Evolutionary conservation across 495 filamentous ascomycete genomes (phyloP), one percentile per base, ranked within the genome.

Genomic region (Pyrenopolyporus hunteri): DNA sequence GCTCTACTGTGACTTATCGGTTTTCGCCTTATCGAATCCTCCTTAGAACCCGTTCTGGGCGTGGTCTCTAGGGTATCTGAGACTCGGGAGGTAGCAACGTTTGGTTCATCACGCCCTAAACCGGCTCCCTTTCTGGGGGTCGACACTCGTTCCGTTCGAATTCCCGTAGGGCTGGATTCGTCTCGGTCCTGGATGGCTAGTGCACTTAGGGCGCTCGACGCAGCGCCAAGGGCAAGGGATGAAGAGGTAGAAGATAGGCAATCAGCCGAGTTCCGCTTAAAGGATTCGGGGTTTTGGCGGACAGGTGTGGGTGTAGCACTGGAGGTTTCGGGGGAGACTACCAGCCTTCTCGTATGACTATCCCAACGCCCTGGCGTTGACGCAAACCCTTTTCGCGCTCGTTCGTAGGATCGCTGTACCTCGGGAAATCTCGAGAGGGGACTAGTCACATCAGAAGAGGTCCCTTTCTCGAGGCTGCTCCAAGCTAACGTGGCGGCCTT

Each of bases 401-500:
- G 63, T 9, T 66, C 69, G 35, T 36, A n/a, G 40, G 50, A 66
- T 46, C 37, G 36, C 4, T 53, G 63, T 33, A 53, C 9, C 14
- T 67, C 66, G 2, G 59, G 7, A 31, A 50, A 26, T 25, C 31
- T 59, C 6, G 54, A 57, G 11, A 60, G 57, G 2, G 59, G 37
- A 25, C 19, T 50, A 28, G 26, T 49, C 14, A 64, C 23, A 50
- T 55, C 64, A 36, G 64, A 39, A n/a, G 61, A 22, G 6, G 59
- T 43, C 35, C 60, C 32, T 31, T 54, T 53, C 47, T 57, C 64
- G 19, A 58, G 59, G 40, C 79, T 82, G 36, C 80, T 84, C 93
- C 93, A 98, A 13, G 93, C 93, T 29, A 96, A 74, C 1, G 89
- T 88, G 1, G 94, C 94, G 10, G 94, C 94, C 72, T 90, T 95